These are phyloP conservation scores for Bipolaris sorokiniana DNA, from an alignment of 2,329 filamentous ascomycete genomes.

Conservation along the genomic window DNA sequence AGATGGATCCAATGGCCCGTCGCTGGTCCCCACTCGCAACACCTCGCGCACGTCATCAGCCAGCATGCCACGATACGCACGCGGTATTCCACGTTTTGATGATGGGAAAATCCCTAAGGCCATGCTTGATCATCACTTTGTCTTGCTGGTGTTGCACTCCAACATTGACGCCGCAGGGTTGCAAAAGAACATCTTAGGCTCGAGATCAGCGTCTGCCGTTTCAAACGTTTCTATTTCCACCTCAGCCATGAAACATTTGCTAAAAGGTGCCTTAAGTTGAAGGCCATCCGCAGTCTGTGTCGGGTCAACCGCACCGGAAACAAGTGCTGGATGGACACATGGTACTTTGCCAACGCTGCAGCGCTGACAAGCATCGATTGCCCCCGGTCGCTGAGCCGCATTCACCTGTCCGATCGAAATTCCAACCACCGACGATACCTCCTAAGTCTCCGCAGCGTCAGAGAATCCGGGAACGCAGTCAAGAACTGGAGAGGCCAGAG, in stretches of 20 bases:
- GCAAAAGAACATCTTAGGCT: not conserved
- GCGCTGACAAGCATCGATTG: constrained; percentile 5
- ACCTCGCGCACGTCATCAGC: not conserved
- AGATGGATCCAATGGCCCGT: constrained; percentile 8
- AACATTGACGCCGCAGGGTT: not conserved
- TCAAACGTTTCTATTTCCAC: constrained; percentile 14
- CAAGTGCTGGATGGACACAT: constrained; percentile 9
- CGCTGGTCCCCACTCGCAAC: constrained; percentile 17
- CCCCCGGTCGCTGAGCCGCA: not conserved
- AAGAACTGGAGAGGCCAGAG: not conserved
- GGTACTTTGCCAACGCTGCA: constrained; percentile 16
- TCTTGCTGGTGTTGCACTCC: not conserved
- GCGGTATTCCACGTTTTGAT: not conserved
- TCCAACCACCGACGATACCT: not conserved
- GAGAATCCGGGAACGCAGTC: not conserved
- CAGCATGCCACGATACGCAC: constrained; percentile 1
- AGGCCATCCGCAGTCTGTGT: not conserved
- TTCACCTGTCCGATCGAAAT: not conserved
- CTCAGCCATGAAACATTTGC: constrained; percentile 4
- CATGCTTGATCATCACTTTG: not conserved
- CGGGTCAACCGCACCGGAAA: not conserved
- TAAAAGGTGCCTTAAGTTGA: constrained; percentile 1
- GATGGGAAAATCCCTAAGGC: not conserved
- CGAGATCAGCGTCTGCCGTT: constrained; percentile 7
- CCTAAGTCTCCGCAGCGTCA: not conserved